phyloP scores from a whole-genome alignment of 352 stramenopile species.

The Pythium phragmiticola region DNA sequence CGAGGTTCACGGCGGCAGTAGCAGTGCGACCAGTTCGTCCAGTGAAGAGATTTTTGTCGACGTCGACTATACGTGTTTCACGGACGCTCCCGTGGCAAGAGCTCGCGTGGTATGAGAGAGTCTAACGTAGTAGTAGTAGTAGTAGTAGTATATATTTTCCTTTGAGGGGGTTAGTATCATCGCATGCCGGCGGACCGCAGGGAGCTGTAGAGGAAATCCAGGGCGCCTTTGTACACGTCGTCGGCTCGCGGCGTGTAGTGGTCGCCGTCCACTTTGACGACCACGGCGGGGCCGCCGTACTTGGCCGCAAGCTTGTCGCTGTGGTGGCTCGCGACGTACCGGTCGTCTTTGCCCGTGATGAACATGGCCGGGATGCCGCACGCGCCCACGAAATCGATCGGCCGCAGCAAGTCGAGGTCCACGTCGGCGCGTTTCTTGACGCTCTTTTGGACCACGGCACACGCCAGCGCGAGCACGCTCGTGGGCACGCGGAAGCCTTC shows the following conservation, averaged over 20 bases:
- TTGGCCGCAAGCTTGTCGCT: slow-evolving; percentile 58
- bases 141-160: background rate
- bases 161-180: slow-evolving; percentile 7
- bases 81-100: slow-evolving; percentile 2
- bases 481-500: slow-evolving; percentile 75
- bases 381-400: slow-evolving; percentile 66
- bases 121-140: too few relatives aligned
- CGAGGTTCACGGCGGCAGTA: slow-evolving; percentile 9
- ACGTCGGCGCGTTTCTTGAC: slow-evolving; percentile 78
- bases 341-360: slow-evolving; percentile 57
- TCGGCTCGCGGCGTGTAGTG: slow-evolving; percentile 57
- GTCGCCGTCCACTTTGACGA: slow-evolving; percentile 56
- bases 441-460: slow-evolving; percentile 67
- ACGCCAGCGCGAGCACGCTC: slow-evolving; percentile 65
- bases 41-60: slow-evolving; percentile 62
- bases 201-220: slow-evolving; percentile 62
- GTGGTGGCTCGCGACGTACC: slow-evolving; percentile 65
- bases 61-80: slow-evolving; percentile 58
- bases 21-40: slow-evolving; percentile 32
- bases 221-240: slow-evolving; percentile 46
- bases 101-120: slow-evolving; percentile 3
- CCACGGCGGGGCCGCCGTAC: slow-evolving; percentile 58
- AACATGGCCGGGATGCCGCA: slow-evolving; percentile 77
- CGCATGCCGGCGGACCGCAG: slow-evolving; percentile 36
- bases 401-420: slow-evolving; percentile 61